phyloP scores from a whole-genome alignment of 441 rosid species.

The Brassica balearica region DNA sequence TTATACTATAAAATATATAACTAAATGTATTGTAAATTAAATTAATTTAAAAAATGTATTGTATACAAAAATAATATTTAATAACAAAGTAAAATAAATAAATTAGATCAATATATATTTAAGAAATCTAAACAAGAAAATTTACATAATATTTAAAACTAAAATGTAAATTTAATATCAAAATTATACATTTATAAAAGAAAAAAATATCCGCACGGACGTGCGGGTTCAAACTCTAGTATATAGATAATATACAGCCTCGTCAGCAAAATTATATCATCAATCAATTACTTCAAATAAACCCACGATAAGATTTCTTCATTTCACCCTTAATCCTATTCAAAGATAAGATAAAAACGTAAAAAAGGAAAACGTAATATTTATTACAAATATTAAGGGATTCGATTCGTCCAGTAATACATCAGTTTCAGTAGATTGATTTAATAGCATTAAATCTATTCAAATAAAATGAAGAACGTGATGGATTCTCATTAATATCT shows the following conservation, averaged over 20 bases:
- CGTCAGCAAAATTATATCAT: slow-evolving; percentile 7
- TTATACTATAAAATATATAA: no score
- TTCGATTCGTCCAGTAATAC: not conserved
- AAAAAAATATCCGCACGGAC: no score
- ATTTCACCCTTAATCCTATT: not conserved
- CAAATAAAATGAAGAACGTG: slow-evolving; percentile 12
- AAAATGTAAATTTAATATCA: no score
- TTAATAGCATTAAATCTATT: not conserved
- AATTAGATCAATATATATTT: no score
- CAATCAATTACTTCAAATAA: not conserved
- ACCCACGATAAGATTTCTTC: not conserved
- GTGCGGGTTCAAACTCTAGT: no score
- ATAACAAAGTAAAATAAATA: no score
- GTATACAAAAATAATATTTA: no score
- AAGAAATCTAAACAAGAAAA: no score
- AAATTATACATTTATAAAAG: no score
- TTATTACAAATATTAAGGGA: not conserved
- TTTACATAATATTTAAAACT: no score
- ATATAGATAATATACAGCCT: not conserved
- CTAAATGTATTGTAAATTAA: no score
- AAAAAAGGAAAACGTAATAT: not conserved
- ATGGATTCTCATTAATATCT: not conserved
- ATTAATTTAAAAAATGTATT: no score
- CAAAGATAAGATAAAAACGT: not conserved
- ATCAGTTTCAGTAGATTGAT: not conserved